Base-by-base conservation (phyloP, 495 filamentous ascomycete genomes). In the Aspergillus saccharolyticus region DNA sequence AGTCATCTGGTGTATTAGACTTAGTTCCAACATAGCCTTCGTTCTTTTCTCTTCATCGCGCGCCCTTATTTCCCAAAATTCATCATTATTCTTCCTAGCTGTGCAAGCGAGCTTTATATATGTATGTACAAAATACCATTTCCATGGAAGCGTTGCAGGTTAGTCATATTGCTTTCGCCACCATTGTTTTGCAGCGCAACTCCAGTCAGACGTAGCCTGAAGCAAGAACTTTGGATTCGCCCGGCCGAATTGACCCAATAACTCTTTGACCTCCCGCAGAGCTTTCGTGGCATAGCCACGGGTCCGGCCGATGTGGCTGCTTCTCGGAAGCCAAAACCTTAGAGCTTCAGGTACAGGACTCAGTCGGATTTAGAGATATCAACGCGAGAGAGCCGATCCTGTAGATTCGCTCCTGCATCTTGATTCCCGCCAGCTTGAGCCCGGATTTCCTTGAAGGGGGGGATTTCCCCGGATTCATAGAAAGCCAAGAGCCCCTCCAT, bases 401-500 rank as follows among this genome's bases (percentile, higher is more conserved):
- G 18, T 28, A 30, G 17, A 20, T 46, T 8, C 18, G 20, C 19
- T 30, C n/a, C 14, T 17, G n/a, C 20, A 28, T 50, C 46, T 49
- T 24, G 17, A 50, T n/a, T 50, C 20, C 9, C 22, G 18, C 3
- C 8, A 4, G 17, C 21, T 18, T 28, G 45, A 3, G 64, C 46
- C 25, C 73, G 76, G 47, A 80, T 62, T 45, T 74, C 67, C 24
- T 72, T 58, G 4, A 78, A 65, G 1, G 65, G 64, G 2, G 76
- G 78, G 44, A 81, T 70, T 12, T 69, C 63, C 18, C 72, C 73
- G 15, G 82, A 68, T 25, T 74, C 66, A 66, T 94, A 98, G 65
- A 84, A 89, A 1, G 68, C 74, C 28, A 97, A 67, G 21, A 98
- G 71, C 28, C 71, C 76, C 21, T 86, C 83, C 89, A 97, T 96